Conservation (phyloP, 23 red algal genomes). For the Chondrus crispus region DNA sequence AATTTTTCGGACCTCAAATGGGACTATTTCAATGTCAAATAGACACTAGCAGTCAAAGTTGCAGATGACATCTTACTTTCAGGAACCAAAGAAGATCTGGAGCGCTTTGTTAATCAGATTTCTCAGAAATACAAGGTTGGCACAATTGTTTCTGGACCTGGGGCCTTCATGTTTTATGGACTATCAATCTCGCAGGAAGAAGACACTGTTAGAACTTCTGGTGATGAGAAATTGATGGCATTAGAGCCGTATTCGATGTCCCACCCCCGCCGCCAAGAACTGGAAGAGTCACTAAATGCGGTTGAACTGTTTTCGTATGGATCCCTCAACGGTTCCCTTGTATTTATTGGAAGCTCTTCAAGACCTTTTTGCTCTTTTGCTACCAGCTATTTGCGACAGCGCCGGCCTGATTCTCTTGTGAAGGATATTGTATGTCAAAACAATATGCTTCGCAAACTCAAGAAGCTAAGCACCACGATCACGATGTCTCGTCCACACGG, state of each 20-base stretch:
- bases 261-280: not conserved
- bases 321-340: not conserved
- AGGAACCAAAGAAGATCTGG: not conserved
- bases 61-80: conserved; percentile 15
- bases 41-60: conserved; percentile 1
- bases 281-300: not conserved
- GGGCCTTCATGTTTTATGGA: not conserved
- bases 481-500: not conserved
- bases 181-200: not conserved
- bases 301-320: not conserved
- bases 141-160: conserved; percentile 17
- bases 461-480: not conserved
- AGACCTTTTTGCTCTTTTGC: not conserved
- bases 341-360: not conserved
- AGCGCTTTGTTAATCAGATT: not conserved
- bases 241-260: not conserved
- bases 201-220: not conserved
- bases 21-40: too few species aligned
- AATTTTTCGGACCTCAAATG: too few species aligned
- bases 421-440: not conserved
- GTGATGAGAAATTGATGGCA: not conserved
- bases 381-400: not conserved
- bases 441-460: not conserved
- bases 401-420: not conserved
- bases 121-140: not conserved